Conservation (phyloP, 169 alveolate species). For the Perkinsus marinus region DNA sequence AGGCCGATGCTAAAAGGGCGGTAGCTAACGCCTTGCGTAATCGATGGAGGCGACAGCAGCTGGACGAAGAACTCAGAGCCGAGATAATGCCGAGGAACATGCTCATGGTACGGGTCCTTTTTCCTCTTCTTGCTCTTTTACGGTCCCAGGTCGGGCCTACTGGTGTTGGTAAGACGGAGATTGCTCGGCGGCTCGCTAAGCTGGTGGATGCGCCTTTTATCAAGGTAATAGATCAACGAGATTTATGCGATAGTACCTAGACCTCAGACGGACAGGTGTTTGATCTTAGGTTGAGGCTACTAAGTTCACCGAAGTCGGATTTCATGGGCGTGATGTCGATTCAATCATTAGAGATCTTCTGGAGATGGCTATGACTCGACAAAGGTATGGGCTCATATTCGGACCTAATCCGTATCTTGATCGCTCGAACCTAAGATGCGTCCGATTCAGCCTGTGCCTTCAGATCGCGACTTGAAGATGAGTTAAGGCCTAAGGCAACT, state of each 20-base stretch:
- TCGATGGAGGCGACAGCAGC: constrained; percentile 46
- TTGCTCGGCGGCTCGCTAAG: constrained; percentile 62
- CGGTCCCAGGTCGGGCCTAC: constrained; percentile 49
- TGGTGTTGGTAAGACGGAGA: constrained; percentile 77
- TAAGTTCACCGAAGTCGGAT: constrained; percentile 77
- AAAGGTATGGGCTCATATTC: neutral
- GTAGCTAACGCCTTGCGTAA: constrained; percentile 55
- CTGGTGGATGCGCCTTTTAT: constrained; percentile 62
- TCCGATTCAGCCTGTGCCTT: neutral
- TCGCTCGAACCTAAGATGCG: neutral
- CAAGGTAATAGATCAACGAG: no score
- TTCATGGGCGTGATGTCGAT: constrained; percentile 74
- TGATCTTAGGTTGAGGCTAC: constrained; percentile 64
- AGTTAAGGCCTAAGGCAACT: constrained; percentile 31
- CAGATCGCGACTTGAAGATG: constrained; percentile 17
- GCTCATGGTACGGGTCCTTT: constrained; percentile 28
- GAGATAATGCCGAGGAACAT: constrained; percentile 66
- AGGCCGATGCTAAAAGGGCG: constrained; percentile 58
- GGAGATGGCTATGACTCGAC: constrained; percentile 27
- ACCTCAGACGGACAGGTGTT: no score
- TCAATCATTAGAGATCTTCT: constrained; percentile 44
- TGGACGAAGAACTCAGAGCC: constrained; percentile 36
- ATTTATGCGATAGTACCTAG: no score
- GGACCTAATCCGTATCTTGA: neutral
- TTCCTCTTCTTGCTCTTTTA: neutral